These are phyloP conservation scores for Globisporangium splendens DNA, from an alignment of 352 stramenopile genomes.

Conservation along the genomic window DNA sequence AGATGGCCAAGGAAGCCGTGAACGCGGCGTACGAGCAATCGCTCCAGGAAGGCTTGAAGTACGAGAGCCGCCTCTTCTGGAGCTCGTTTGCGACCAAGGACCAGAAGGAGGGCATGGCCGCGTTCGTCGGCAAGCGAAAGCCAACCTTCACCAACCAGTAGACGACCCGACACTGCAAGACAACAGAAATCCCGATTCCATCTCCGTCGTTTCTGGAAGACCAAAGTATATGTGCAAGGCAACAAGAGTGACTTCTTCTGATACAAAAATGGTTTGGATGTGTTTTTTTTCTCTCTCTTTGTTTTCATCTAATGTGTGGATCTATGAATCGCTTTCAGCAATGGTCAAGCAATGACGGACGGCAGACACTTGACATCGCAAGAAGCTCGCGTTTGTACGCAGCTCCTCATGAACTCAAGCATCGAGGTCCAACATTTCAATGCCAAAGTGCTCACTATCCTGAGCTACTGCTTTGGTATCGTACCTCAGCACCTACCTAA, in stretches of 20 bases:
- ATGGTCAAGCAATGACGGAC: no score
- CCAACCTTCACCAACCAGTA: constrained; percentile 94
- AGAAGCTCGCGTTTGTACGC: no score
- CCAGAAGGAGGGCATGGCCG: constrained; percentile 95
- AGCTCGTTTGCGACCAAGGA: constrained; percentile 95
- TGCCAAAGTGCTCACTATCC: not conserved
- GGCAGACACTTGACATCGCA: no score
- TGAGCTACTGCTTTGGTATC: not conserved
- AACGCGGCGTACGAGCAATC: constrained; percentile 92
- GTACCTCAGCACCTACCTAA: not conserved
- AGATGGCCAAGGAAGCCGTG: constrained; percentile 97
- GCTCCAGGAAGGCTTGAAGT: constrained; percentile 93
- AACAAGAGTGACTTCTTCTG: no score
- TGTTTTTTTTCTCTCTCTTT: no score
- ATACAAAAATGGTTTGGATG: no score
- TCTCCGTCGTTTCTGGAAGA: no score
- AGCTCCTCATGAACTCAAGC: no score
- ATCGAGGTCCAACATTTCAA: not conserved
- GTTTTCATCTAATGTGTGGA: no score
- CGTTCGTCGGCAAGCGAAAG: constrained; percentile 97
- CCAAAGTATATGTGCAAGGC: not conserved
- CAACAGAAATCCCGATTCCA: not conserved
- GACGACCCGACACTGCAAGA: constrained; percentile 11
- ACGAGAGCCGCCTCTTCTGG: constrained; percentile 98
- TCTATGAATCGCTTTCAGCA: no score